Evolutionary conservation across 495 filamentous ascomycete genomes (phyloP), one percentile per base, ranked within the genome.

Genomic region (Neurospora africana): DNA sequence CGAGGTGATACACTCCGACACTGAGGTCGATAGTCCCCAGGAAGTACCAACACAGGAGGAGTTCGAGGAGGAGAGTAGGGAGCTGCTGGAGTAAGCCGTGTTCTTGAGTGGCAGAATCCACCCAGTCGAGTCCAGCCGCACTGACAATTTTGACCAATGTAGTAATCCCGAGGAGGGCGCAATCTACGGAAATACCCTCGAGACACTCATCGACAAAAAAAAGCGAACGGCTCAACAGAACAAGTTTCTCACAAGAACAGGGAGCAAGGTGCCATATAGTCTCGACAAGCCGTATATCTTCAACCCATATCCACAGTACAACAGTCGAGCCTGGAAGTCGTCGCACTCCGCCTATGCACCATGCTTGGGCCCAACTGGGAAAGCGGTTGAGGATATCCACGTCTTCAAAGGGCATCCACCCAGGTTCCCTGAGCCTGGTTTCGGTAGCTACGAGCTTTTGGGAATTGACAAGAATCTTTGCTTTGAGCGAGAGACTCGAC

Each of bases 401-500:
- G 85, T 84, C 36, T 87, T 84, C 71, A 81, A 83, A 70, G 94
- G 93, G 1, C 85, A 91, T 3, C 88, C 90, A 2, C 80, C 86
- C 58, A 87, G 89, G 0, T 92, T 95, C 76, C 93, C 93, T 0
- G 89, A 92, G 10, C 87, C 93, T 19, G 85, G 89, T 2, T 90
- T 96, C 75, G 95, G 95, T 1, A 91, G 90, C 33, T 92, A 95
- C 79, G 83, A 86, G 7, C 79, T 91, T 67, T 79, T 97, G 23
- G 91, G 90, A 0, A 84, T 97, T 58, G 88, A 90, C 68, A 86
- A 92, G 68, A 89, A 95, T 77, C 82, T 98, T 61, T 99, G 95
- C 82, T 99, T 95, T 79, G 95, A 98, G 76, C 86, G 95, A 9
- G 93, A 92, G 78, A 94, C 93, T 27, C 86, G 94, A 58, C 81